phyloP scores from a whole-genome alignment of 176 grass and related monocot genomes.

The Avena sativa region DNA sequence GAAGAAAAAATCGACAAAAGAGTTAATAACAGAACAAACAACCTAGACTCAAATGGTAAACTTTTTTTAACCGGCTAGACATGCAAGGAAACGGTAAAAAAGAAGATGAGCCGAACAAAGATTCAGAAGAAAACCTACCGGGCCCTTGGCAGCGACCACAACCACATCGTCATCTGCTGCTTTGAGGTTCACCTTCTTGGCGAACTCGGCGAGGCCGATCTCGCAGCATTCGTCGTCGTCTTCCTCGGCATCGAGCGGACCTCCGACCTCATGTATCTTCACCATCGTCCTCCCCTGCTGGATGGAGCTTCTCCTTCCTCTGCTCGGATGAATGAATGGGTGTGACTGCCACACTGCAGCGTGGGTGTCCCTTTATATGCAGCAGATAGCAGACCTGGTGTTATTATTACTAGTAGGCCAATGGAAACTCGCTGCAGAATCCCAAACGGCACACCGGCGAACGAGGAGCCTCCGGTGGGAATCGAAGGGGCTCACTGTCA shows the following conservation, averaged over 20 bases:
- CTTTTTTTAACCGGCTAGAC: neutral
- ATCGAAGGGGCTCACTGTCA: slow-evolving; percentile 22
- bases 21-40: neutral
- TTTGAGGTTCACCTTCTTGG: slow-evolving; percentile 29
- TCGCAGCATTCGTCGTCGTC: slow-evolving; percentile 63
- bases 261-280: slow-evolving; percentile 38
- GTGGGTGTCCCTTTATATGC: slow-evolving; percentile 33
- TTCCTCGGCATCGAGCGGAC: neutral
- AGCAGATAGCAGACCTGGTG: slow-evolving; percentile 23
- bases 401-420: slow-evolving; percentile 11
- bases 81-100: neutral
- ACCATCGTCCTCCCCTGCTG: slow-evolving; percentile 4
- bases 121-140: slow-evolving; percentile 30
- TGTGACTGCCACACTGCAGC: neutral
- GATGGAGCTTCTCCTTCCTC: neutral
- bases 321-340: neutral
- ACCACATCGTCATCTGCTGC: slow-evolving; percentile 55
- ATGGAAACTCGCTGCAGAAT: slow-evolving; percentile 36
- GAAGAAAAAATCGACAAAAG: neutral
- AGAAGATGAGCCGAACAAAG: neutral
- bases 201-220: slow-evolving; percentile 52
- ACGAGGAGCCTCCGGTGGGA: slow-evolving; percentile 35
- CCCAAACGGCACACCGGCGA: slow-evolving; percentile 27
- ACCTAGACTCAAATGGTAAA: neutral
- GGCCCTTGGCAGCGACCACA: slow-evolving; percentile 55